Base-by-base conservation (phyloP, 139 green algal species). In the Chlorella sp. region DNA sequence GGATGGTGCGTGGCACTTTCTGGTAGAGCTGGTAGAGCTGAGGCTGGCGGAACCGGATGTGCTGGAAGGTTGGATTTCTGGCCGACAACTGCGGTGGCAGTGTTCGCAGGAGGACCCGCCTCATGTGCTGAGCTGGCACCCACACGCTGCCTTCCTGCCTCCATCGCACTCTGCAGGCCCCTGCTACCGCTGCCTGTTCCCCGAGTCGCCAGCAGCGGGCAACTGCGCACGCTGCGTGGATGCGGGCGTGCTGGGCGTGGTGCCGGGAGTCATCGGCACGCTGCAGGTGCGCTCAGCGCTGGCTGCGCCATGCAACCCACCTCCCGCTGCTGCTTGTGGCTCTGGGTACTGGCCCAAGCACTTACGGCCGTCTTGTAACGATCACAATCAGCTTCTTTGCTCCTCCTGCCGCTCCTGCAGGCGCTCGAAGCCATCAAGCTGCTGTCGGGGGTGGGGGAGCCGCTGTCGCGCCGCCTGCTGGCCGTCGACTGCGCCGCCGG, bases 361-460 rank as follows among this genome's bases (percentile, higher is more conserved):
- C n/a, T n/a, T n/a, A n/a, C n/a, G n/a, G n/a, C n/a, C n/a, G n/a
- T n/a, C n/a, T n/a, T n/a, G n/a, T n/a, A n/a, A n/a, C n/a, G n/a
- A n/a, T n/a, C n/a, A n/a, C n/a, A n/a, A n/a, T n/a, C n/a, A n/a
- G n/a, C n/a, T n/a, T n/a, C n/a, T n/a, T n/a, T n/a, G n/a, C n/a
- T n/a, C n/a, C n/a, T n/a, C 11, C 28, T 28, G 41, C 28, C 73
- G 32, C 32, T 32, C 48, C 32, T 78, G 22, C 89, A 91, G 76
- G 96, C 97, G 0, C 81, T 98, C 17, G 97, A 99, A 90, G 94
- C 92, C 13, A 89, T 99, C 83, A 99, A 99, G 92, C 73, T 98
- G 32, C 56, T 96, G 36, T 73, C 89, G 38, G 90, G 92, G 0
- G 85, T 96, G 3, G 96, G 96, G 1, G 82, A 93, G 48, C 86